These are phyloP conservation scores for Casuarina glauca DNA, from an alignment of 306 rosid species.

Conservation along the genomic window DNA sequence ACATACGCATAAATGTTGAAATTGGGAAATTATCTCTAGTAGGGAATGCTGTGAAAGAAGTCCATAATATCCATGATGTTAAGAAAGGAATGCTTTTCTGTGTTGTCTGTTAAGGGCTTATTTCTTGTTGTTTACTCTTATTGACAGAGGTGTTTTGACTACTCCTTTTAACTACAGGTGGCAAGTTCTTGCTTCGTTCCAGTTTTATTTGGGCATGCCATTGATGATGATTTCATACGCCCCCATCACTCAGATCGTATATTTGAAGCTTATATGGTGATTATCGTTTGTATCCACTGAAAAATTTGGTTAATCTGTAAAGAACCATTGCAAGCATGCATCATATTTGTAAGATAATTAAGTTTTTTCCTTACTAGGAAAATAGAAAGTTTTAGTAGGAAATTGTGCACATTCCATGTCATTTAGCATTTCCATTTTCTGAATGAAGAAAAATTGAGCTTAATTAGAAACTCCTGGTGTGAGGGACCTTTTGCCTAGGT, in stretches of 20 bases:
- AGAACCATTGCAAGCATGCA: slow-evolving; percentile 1
- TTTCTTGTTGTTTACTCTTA: slow-evolving; percentile 11
- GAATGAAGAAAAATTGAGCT: neutral
- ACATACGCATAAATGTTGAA: neutral
- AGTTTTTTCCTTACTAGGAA: neutral
- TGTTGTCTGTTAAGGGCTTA: neutral
- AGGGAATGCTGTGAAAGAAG: neutral
- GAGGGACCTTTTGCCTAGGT: neutral
- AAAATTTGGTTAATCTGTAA: neutral
- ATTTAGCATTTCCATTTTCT: neutral
- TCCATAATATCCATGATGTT: neutral
- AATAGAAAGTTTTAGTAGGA: neutral
- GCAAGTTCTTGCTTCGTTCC: slow-evolving; percentile 92
- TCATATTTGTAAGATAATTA: slow-evolving; percentile 4
- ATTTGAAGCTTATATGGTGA: slow-evolving; percentile 83
- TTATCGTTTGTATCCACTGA: slow-evolving; percentile 13
- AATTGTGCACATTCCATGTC: neutral
- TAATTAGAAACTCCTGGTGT: neutral
- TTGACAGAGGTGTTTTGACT: slow-evolving; percentile 12
- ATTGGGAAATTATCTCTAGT: neutral
- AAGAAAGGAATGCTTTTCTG: neutral
- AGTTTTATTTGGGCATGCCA: slow-evolving; percentile 80
- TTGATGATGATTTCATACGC: slow-evolving; percentile 88
- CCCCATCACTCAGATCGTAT: slow-evolving; percentile 94
- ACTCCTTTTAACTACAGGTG: slow-evolving; percentile 51